These are phyloP conservation scores for Rasamsonia emersonii DNA, from an alignment of 2,329 filamentous ascomycete species.

Conservation along the genomic window DNA sequence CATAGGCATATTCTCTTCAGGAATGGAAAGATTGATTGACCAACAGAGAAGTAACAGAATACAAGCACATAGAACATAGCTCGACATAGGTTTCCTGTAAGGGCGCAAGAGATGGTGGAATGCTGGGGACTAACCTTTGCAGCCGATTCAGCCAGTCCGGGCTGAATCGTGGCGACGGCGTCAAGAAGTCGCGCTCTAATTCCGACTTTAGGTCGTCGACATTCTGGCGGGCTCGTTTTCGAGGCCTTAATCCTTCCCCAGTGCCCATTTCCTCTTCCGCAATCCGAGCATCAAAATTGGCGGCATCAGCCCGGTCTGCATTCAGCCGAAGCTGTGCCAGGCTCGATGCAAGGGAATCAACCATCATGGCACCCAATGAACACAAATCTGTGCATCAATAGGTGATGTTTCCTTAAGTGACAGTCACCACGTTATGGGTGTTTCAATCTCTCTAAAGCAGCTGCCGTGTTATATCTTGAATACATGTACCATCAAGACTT, in stretches of 20 bases:
- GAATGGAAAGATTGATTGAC: too few relatives aligned
- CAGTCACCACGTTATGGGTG: too few relatives aligned
- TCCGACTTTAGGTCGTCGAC: constrained; percentile 57
- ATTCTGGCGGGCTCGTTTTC: constrained; percentile 37
- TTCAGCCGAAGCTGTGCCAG: constrained; percentile 21
- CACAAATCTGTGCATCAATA: too few relatives aligned
- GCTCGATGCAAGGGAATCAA: constrained; percentile 18
- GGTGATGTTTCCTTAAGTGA: too few relatives aligned
- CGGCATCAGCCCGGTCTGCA: constrained; percentile 14
- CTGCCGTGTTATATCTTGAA: too few relatives aligned
- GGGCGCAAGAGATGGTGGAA: neutral
- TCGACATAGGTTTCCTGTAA: too few relatives aligned
- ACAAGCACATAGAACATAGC: constrained; percentile 5
- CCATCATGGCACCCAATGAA: too few relatives aligned
- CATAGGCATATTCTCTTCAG: too few relatives aligned
- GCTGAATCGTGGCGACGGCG: constrained; percentile 70
- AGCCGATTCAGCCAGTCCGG: constrained; percentile 78
- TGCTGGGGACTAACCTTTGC: constrained; percentile 53
- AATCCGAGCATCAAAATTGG: constrained; percentile 21
- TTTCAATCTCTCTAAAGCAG: too few relatives aligned
- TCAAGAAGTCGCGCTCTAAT: constrained; percentile 69
- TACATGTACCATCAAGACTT: too few relatives aligned
- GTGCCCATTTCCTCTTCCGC: constrained; percentile 21
- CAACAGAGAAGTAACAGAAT: too few relatives aligned
- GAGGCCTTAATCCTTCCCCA: constrained; percentile 29